Percentiles rank a stretch among this genome's conserved stretches.
phyloP scores from a whole-genome alignment of 306 rosid species.

The Glycine tomentella region DNA sequence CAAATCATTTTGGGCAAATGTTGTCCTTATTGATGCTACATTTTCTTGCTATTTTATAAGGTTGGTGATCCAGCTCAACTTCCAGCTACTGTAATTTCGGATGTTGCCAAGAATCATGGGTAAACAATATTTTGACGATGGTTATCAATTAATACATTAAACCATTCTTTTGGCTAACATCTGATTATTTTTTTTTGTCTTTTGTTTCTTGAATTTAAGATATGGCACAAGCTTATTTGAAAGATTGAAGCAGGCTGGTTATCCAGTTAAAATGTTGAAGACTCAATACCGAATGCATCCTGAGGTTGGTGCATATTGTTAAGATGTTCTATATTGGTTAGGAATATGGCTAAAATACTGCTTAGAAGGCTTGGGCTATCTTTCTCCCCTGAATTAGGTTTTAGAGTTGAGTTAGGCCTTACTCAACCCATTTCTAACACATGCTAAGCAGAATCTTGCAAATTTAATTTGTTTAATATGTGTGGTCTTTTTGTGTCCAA shows the following conservation, averaged over 20 bases:
- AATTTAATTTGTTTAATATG: conserved; percentile 32
- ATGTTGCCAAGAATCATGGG: conserved; percentile 76
- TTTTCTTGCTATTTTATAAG: conserved; percentile 46
- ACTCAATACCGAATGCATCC: conserved; percentile 99
- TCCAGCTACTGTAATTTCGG: conserved; percentile 94
- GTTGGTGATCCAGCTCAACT: conserved; percentile 99
- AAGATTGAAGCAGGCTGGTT: conserved; percentile 85
- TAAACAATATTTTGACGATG: conserved; percentile 40
- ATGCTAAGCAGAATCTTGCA: conserved; percentile 29
- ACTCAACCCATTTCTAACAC: background rate
- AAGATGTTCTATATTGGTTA: background rate
- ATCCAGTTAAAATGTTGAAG: conserved; percentile 96
- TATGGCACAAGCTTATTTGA: conserved; percentile 89
- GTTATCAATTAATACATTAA: conserved; percentile 1
- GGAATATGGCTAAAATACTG: background rate
- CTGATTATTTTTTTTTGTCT: conserved; percentile 21
- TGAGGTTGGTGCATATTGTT: conserved; percentile 66
- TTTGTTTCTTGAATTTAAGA: conserved; percentile 58
- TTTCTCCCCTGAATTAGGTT: background rate
- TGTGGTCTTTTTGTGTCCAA: conserved; percentile 16
- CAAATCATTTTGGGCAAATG: background rate
- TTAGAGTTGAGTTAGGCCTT: background rate
- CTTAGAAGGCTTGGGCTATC: background rate
- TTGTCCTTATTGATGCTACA: conserved; percentile 29
- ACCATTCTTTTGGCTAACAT: conserved; percentile 21